phyloP scores from a whole-genome alignment of 441 rosid genomes.

The Theobroma grandiflorum region DNA sequence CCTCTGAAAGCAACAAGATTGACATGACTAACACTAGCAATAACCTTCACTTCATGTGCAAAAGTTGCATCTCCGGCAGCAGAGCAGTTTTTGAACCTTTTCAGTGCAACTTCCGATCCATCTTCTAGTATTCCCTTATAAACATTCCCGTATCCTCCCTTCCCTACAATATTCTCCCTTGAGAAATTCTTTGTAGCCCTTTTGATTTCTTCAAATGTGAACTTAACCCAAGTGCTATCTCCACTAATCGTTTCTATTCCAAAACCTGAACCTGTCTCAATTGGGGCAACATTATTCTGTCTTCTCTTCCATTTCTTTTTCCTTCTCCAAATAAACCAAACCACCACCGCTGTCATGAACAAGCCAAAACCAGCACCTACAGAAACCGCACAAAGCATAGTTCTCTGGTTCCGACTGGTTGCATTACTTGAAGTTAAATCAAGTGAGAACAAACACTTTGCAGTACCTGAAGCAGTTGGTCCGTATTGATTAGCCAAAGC shows the following conservation, averaged over 20 bases:
- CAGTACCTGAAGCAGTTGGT: conserved; percentile 8
- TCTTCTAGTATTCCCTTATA: conserved; percentile 45
- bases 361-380: conserved; percentile 5
- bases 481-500: conserved; percentile 17
- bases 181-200: background rate
- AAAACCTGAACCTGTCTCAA: background rate
- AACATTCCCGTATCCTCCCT: conserved; percentile 50
- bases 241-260: background rate
- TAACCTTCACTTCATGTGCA: conserved; percentile 61
- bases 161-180: conserved; percentile 40
- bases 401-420: background rate
- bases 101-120: conserved; percentile 61
- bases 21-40: conserved; percentile 62
- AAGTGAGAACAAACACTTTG: conserved; percentile 22
- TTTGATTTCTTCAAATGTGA: background rate
- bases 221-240: background rate
- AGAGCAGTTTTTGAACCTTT: conserved; percentile 65
- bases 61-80: conserved; percentile 51
- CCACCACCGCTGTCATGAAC: background rate
- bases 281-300: background rate
- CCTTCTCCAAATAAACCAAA: conserved; percentile 5
- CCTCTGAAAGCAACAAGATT: conserved; percentile 61
- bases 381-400: background rate
- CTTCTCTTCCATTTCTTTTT: conserved; percentile 11
- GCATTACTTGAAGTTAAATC: background rate